Conservation (phyloP, 768 basidiomycete genomes). For the Russula virescens region DNA sequence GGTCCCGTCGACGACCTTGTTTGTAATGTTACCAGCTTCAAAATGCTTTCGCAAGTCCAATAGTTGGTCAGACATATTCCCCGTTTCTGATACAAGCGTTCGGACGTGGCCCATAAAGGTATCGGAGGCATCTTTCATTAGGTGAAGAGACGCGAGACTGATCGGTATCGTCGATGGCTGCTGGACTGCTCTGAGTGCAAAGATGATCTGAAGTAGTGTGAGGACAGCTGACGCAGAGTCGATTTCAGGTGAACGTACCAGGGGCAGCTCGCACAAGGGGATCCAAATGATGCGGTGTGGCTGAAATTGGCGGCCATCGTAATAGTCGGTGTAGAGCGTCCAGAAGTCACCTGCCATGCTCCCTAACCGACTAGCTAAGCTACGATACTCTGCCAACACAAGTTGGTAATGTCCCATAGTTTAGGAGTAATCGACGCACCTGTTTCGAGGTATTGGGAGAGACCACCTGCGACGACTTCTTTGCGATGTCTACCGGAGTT, state of each 20-base stretch:
- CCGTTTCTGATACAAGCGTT: conserved; percentile 46
- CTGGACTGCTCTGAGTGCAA: conserved; percentile 23
- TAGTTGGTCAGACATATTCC: conserved; percentile 50
- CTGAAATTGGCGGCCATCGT: background rate
- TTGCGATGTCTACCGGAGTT: conserved; percentile 54
- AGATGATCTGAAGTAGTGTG: conserved; percentile 14
- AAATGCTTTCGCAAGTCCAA: conserved; percentile 57
- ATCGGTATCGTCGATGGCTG: conserved; percentile 23
- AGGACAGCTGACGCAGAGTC: background rate
- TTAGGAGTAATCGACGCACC: conserved; percentile 26
- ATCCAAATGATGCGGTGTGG: conserved; percentile 3
- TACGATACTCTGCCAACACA: conserved; percentile 9
- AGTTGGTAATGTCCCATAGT: background rate
- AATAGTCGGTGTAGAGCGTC: background rate
- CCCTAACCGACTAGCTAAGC: conserved; percentile 16
- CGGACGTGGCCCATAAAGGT: conserved; percentile 47
- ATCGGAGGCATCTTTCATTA: conserved; percentile 48
- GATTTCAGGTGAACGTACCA: conserved; percentile 4
- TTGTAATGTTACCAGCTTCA: conserved; percentile 53
- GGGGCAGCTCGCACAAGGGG: conserved; percentile 16
- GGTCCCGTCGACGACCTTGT: conserved; percentile 50
- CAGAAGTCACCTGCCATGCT: conserved; percentile 14
- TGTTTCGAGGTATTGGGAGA: conserved; percentile 47
- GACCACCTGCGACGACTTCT: conserved; percentile 64
- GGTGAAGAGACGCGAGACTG: conserved; percentile 34